phyloP scores from a whole-genome alignment of 2,329 filamentous ascomycete species.

The Beauveria medogensis region DNA sequence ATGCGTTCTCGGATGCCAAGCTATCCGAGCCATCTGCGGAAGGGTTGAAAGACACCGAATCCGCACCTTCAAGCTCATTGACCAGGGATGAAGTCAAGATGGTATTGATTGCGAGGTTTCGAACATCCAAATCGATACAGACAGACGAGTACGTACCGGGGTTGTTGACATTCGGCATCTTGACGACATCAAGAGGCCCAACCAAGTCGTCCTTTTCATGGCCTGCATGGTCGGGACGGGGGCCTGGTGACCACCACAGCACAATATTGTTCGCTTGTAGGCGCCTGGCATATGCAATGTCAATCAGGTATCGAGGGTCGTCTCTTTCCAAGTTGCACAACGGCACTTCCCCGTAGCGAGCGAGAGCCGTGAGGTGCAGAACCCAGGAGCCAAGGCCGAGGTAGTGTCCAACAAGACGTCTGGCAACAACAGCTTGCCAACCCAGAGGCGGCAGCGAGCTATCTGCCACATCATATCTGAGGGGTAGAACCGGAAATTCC shows the following conservation, averaged over 20 bases:
- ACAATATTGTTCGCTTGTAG: conserved; percentile 89
- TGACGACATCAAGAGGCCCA: conserved; percentile 73
- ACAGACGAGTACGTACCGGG: conserved; percentile 92
- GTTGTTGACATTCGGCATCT: conserved; percentile 90
- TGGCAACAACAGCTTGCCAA: conserved; percentile 86
- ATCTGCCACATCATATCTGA: conserved; percentile 77
- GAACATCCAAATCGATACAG: conserved; percentile 88
- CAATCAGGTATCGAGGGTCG: conserved; percentile 89
- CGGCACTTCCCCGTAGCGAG: conserved; percentile 87
- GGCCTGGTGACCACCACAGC: conserved; percentile 88
- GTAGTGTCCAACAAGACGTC: conserved; percentile 80
- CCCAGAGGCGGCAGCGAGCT: conserved; percentile 83
- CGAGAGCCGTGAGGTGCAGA: conserved; percentile 75
- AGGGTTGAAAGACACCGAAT: conserved; percentile 74
- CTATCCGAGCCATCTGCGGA: conserved; percentile 35
- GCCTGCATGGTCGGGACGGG: conserved; percentile 87
- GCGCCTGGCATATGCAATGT: conserved; percentile 85
- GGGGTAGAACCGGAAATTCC: conserved; percentile 73
- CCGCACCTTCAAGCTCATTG: conserved; percentile 88
- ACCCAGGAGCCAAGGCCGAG: conserved; percentile 91
- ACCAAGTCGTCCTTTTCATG: conserved; percentile 89
- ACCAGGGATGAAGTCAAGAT: conserved; percentile 93
- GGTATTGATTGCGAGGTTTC: conserved; percentile 95
- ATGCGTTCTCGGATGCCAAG: conserved; percentile 80
- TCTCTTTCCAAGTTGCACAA: conserved; percentile 93